These are phyloP conservation scores for Penicillium fimorum DNA, from an alignment of 495 filamentous ascomycete genomes.

Conservation along the genomic window DNA sequence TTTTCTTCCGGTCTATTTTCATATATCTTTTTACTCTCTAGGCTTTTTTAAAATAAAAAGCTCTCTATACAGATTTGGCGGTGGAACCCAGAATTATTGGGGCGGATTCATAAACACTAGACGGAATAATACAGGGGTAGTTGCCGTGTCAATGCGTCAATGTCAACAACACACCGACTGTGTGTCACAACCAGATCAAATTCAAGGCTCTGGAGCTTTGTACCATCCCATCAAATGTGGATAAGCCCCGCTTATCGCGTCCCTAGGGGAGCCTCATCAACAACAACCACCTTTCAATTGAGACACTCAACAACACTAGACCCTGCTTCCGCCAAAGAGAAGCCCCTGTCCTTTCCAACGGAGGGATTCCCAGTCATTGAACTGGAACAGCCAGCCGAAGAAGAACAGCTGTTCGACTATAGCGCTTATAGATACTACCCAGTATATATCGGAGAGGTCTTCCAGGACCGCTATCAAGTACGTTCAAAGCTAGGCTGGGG, in stretches of 20 bases:
- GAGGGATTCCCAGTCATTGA: slow-evolving; percentile 14
- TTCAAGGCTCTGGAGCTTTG: not conserved
- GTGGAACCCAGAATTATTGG: not conserved
- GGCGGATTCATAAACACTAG: not conserved
- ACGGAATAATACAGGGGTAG: not conserved
- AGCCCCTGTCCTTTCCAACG: not conserved
- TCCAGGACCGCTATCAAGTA: slow-evolving; percentile 48
- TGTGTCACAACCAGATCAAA: not conserved
- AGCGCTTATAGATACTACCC: slow-evolving; percentile 47
- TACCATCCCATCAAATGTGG: not conserved
- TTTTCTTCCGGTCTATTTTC: too few species aligned
- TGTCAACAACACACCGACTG: not conserved
- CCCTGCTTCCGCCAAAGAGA: not conserved
- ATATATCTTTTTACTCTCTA: too few species aligned
- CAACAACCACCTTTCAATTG: not conserved
- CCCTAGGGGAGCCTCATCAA: not conserved
- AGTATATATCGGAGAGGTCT: slow-evolving; percentile 47
- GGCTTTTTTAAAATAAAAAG: too few species aligned
- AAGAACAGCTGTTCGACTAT: slow-evolving; percentile 47
- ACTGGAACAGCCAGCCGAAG: slow-evolving; percentile 29
- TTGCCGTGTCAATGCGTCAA: not conserved
- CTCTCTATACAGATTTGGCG: too few species aligned
- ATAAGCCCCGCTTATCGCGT: not conserved
- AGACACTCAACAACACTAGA: not conserved
- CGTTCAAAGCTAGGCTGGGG: slow-evolving; percentile 57